A percentile compares a stretch with the other conserved stretches of the same genome.
These are phyloP conservation scores for Russula lepida DNA, from an alignment of 768 basidiomycete genomes.

Conservation along the genomic window DNA sequence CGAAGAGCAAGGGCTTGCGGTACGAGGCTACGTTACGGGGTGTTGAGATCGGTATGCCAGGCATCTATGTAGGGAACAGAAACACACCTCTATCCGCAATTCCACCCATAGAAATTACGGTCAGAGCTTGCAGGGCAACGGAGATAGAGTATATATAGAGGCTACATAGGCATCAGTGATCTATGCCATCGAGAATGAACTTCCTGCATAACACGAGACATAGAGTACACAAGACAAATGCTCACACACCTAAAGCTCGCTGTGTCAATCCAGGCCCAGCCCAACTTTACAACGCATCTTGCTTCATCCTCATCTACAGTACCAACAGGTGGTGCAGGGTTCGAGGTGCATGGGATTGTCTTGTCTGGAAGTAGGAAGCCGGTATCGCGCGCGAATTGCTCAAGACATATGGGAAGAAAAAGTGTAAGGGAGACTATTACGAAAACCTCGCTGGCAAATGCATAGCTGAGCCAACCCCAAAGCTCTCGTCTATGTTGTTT, in stretches of 20 bases:
- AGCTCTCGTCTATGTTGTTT: conserved; percentile 31
- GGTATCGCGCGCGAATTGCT: conserved; percentile 86
- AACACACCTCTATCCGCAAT: conserved; percentile 83
- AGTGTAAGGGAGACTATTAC: conserved; percentile 73
- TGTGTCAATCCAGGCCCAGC: conserved; percentile 81
- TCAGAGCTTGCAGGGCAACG: conserved; percentile 85
- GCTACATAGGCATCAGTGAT: conserved; percentile 33
- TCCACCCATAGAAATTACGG: conserved; percentile 88
- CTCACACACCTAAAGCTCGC: conserved; percentile 78
- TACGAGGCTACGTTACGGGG: conserved; percentile 42
- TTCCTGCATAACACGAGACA: neutral
- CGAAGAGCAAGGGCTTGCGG: conserved; percentile 69
- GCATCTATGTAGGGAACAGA: neutral
- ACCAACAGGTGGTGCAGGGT: conserved; percentile 6
- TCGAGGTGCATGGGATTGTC: conserved; percentile 43
- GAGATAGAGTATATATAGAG: conserved; percentile 84
- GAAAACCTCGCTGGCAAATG: conserved; percentile 81
- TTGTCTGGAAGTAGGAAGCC: conserved; percentile 69
- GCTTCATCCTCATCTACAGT: conserved; percentile 27
- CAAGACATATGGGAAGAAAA: conserved; percentile 75
- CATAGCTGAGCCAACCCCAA: conserved; percentile 76
- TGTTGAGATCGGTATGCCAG: neutral
- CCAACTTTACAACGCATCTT: conserved; percentile 75
- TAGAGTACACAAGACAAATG: neutral
- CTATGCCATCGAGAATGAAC: neutral